Conservation (phyloP, 1,284 basidiomycete genomes). For the Bondarzewia mesenterica region DNA sequence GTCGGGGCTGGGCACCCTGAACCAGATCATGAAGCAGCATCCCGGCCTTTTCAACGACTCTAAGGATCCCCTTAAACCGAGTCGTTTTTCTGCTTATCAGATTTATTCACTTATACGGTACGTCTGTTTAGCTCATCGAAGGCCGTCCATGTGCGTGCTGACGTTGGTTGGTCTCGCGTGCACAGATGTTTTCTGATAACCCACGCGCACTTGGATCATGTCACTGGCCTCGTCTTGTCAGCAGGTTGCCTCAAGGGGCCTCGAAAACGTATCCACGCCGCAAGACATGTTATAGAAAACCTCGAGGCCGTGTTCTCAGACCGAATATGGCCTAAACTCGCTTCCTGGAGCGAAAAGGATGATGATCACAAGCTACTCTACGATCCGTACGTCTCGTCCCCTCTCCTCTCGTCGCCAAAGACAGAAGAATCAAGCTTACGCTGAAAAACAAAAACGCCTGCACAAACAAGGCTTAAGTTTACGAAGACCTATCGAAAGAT, state of each 20-base stretch:
- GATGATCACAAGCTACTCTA: constrained; percentile 50
- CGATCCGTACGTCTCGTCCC: constrained; percentile 35
- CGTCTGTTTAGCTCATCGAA: constrained; percentile 12
- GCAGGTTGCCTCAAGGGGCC: constrained; percentile 62
- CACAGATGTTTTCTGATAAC: constrained; percentile 66
- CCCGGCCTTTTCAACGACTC: constrained; percentile 41
- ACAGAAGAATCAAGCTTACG: too few species aligned
- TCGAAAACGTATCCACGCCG: constrained; percentile 58
- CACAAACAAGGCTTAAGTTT: constrained; percentile 16
- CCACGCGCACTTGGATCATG: constrained; percentile 80
- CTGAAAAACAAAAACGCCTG: background rate
- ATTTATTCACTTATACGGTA: constrained; percentile 56
- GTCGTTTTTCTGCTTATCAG: constrained; percentile 31
- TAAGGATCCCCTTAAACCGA: constrained; percentile 2
- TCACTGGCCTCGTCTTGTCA: constrained; percentile 65
- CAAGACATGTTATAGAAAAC: constrained; percentile 54
- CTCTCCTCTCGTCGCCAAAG: background rate
- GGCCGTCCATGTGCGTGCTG: background rate
- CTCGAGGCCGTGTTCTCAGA: constrained; percentile 71
- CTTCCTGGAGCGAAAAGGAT: constrained; percentile 60
- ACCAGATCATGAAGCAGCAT: constrained; percentile 40
- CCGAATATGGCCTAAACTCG: constrained; percentile 77
- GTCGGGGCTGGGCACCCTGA: constrained; percentile 63
- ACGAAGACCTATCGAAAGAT: constrained; percentile 46
- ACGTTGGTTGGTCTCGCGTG: background rate